phyloP scores from a whole-genome alignment of 1,284 basidiomycete genomes.

The Puccinia triticina region DNA sequence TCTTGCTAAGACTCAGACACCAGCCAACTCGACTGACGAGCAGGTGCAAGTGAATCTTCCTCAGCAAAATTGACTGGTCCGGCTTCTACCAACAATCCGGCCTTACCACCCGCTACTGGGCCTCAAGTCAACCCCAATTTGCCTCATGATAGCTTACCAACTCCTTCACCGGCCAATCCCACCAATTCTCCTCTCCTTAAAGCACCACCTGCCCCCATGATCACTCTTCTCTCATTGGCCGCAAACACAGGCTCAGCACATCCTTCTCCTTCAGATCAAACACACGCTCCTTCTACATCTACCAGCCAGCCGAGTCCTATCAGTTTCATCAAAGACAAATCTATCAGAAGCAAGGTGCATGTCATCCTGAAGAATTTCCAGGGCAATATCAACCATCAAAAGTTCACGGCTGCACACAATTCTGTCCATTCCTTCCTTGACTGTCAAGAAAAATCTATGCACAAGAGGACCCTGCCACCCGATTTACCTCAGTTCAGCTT shows the following conservation, averaged over 20 bases:
- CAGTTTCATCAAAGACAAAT: too few relatives aligned
- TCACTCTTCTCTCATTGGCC: neutral
- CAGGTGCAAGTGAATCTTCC: neutral
- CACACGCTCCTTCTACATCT: neutral
- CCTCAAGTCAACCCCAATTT: neutral
- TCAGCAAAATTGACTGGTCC: neutral
- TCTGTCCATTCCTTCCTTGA: too few relatives aligned
- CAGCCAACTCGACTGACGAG: neutral
- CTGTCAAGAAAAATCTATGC: too few relatives aligned
- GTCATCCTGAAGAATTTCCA: too few relatives aligned
- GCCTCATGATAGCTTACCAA: neutral
- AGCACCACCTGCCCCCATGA: neutral
- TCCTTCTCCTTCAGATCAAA: neutral
- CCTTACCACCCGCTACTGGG: neutral
- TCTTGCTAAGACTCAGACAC: neutral
- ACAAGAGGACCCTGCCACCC: too few relatives aligned
- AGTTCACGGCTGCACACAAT: too few relatives aligned
- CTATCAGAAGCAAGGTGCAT: too few relatives aligned
- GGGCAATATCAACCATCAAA: too few relatives aligned
- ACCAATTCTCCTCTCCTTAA: neutral
- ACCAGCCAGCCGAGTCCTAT: too few relatives aligned
- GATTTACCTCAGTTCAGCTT: too few relatives aligned
- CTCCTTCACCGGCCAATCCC: neutral
- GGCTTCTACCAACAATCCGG: neutral
- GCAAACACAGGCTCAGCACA: neutral